Evolutionary conservation across 306 rosid genomes (phyloP), one percentile per base, ranked within the genome.

Genomic region (Quercus berberidifolia): DNA sequence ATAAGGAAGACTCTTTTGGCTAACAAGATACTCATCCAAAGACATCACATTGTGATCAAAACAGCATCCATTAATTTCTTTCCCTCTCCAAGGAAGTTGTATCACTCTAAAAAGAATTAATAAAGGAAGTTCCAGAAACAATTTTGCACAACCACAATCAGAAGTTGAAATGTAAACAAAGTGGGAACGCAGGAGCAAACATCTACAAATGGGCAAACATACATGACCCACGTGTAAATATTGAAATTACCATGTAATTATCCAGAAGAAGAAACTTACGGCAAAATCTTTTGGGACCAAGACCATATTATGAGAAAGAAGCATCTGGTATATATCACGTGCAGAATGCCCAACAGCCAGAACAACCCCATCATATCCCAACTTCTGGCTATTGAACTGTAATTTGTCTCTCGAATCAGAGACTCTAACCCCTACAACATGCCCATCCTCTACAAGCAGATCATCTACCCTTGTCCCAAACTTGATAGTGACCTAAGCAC

Each of bases 281-380:
- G 99, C 56, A 88, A 95, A 92, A 84, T 92, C 98, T 82, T 91
- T 95, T 11, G 96, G 96, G 58, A 85, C 79, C 91, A 95, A 83
- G 74, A 83, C 89, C 79, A 95, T 79, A 69, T 91, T 83, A 86
- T 92, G 98, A 80, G 93, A 87, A 84, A 86, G 83, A 87, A 95
- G 98, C 87, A 88, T 87, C 81, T 90, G 91, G 85, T 95, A 95
- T 23, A 81, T 74, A 85, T 95, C 98, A 55, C 99, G 96, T 38
- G 99, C 99, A 84, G 98, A 95, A 92, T 95, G 99, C 72, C 99
- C 99, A 76, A 95, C 97, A 31, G 98, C 99, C 82, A 95, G 87
- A 86, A 95, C 84, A 78, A 91, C 89, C 74, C 96, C 96, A 89
- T 95, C 97, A 73, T 30, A 91, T 81, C 78, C 88, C 85, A 87